A percentile compares a stretch with the other conserved stretches of the same genome.
Evolutionary conservation across 2,329 filamentous ascomycete genomes (phyloP).

Genomic region (Bipolaris cookei): DNA sequence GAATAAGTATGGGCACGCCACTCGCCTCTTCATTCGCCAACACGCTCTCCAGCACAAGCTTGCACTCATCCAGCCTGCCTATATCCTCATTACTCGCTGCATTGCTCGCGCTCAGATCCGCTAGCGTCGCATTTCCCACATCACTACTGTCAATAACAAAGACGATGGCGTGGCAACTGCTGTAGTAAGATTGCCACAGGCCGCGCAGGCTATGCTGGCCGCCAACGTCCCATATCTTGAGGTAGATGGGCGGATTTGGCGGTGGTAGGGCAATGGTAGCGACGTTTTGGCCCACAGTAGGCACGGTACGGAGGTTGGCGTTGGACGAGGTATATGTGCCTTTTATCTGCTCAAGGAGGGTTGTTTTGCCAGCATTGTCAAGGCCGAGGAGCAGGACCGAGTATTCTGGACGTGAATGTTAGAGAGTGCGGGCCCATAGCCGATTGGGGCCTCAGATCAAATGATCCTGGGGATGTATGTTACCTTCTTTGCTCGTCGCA

Average conservation of each 20-base stretch:
- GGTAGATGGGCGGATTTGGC: slow-evolving; percentile 79
- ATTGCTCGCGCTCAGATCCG: slow-evolving; percentile 50
- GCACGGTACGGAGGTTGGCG: slow-evolving; percentile 81
- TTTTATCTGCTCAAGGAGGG: slow-evolving; percentile 96
- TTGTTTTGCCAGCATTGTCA: slow-evolving; percentile 98
- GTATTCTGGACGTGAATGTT: slow-evolving; percentile 69
- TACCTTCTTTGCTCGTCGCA: slow-evolving; percentile 95
- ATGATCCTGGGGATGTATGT: not conserved
- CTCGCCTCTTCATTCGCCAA: slow-evolving; percentile 85
- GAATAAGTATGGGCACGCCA: slow-evolving; percentile 86
- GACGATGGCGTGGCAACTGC: slow-evolving; percentile 91
- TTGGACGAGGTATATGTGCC: slow-evolving; percentile 77
- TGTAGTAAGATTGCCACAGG: slow-evolving; percentile 96
- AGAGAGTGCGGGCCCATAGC: slow-evolving; percentile 3
- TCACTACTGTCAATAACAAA: slow-evolving; percentile 97
- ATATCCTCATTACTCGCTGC: slow-evolving; percentile 40
- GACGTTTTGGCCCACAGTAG: slow-evolving; percentile 96
- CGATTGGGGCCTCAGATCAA: slow-evolving; percentile 2
- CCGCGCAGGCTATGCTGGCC: slow-evolving; percentile 87
- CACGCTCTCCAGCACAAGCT: slow-evolving; percentile 86
- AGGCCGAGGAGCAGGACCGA: slow-evolving; percentile 95
- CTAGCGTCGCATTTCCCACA: slow-evolving; percentile 81
- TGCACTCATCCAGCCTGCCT: slow-evolving; percentile 82
- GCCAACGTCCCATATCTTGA: slow-evolving; percentile 98
- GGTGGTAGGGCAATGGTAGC: slow-evolving; percentile 76